Percentiles rank a stretch among this genome's conserved stretches.
Conservation (phyloP, 306 rosid species). For the Rosa chinensis region DNA sequence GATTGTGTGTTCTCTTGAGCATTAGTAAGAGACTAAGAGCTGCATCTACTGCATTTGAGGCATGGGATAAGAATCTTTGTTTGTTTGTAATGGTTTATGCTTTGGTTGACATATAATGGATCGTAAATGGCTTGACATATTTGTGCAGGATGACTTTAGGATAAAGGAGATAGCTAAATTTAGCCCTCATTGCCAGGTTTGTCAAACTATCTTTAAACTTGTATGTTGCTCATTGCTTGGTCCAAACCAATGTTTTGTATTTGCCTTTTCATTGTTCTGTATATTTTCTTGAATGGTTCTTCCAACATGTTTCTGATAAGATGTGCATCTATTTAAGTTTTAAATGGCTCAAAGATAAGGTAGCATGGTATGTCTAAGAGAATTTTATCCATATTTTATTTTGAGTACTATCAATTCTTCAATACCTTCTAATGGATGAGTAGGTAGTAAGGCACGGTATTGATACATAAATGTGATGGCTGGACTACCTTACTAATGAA, state of each 20-base stretch:
- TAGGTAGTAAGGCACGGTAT: not conserved
- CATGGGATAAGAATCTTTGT: not conserved
- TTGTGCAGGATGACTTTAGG: constrained; percentile 72
- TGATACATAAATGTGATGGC: not conserved
- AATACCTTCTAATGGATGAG: not conserved
- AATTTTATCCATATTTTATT: not conserved
- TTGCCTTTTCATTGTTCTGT: not conserved
- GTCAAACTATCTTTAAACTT: constrained; percentile 24
- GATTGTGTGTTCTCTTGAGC: too few relatives aligned
- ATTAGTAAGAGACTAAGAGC: too few relatives aligned
- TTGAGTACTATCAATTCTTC: not conserved
- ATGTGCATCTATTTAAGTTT: not conserved
- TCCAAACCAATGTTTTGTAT: not conserved
- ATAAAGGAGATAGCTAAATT: constrained; percentile 54
- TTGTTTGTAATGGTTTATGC: not conserved
- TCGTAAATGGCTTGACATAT: not conserved
- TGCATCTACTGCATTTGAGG: too few relatives aligned
- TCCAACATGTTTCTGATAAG: not conserved
- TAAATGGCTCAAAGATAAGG: not conserved
- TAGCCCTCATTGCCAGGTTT: constrained; percentile 60
- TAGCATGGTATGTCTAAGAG: not conserved
- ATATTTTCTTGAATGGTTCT: not conserved
- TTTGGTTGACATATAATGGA: not conserved
- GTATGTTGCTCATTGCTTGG: not conserved
- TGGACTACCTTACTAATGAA: not conserved